Evolutionary conservation across 2,329 filamentous ascomycete species (phyloP).

Genomic region (Aspergillus brasiliensis): DNA sequence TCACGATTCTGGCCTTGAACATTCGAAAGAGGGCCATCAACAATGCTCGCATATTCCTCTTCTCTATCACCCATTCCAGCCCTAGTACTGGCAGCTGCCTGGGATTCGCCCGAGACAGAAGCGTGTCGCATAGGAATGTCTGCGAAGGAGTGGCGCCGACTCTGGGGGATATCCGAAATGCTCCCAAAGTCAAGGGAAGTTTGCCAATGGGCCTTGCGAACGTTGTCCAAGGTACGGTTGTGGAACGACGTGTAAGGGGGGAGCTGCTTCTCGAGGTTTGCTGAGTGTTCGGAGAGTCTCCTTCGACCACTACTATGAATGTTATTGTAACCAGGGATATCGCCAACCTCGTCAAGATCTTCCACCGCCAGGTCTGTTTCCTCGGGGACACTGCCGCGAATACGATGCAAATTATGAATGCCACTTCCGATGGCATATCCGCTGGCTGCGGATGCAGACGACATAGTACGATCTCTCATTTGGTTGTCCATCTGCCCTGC

Average conservation of each 20-base stretch:
- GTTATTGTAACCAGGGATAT: conserved; percentile 42
- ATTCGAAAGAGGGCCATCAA: conserved; percentile 38
- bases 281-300: conserved; percentile 49
- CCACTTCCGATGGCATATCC: conserved; percentile 35
- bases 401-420: conserved; percentile 40
- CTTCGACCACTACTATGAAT: conserved; percentile 41
- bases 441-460: conserved; percentile 40
- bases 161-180: conserved; percentile 50
- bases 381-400: conserved; percentile 46
- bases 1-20: conserved; percentile 47
- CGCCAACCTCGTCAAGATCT: conserved; percentile 47
- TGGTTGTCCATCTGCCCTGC: conserved; percentile 43
- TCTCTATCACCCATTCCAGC: conserved; percentile 37
- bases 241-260: conserved; percentile 41
- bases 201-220: conserved; percentile 54
- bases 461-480: conserved; percentile 45
- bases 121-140: conserved; percentile 52
- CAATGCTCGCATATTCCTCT: conserved; percentile 39
- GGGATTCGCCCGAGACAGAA: conserved; percentile 43
- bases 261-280: conserved; percentile 45
- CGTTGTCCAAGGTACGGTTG: conserved; percentile 48
- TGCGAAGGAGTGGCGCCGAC: conserved; percentile 55
- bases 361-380: conserved; percentile 48
- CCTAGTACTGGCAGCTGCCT: conserved; percentile 23
- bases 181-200: conserved; percentile 53